Evolutionary conservation across 495 filamentous ascomycete species (phyloP).

Genomic region (Hyaloscypha bicolor): DNA sequence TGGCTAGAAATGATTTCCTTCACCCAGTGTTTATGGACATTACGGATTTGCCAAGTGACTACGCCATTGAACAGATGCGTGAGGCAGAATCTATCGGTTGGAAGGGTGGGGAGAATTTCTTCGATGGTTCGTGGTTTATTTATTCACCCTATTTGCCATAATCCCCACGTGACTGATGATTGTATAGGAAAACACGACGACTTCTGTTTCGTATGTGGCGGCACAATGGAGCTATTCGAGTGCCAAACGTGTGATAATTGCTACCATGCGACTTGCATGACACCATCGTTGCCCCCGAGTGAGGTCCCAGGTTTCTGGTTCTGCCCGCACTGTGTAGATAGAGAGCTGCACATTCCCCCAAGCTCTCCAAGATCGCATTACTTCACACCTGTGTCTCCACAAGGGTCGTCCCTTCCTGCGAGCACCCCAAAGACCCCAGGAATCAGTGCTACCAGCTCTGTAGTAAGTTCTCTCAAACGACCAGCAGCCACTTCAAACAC

Average conservation of each 20-base stretch:
- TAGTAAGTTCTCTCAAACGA: neutral
- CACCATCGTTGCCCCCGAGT: slow-evolving; percentile 8
- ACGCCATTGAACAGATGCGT: neutral
- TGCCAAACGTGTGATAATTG: slow-evolving; percentile 23
- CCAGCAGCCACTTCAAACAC: neutral
- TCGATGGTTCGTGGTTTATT: slow-evolving; percentile 7
- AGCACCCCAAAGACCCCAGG: neutral
- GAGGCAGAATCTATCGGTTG: slow-evolving; percentile 3
- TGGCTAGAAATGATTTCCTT: neutral
- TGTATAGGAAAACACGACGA: slow-evolving; percentile 19
- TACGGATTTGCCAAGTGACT: neutral
- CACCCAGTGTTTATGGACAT: neutral
- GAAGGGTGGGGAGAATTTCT: slow-evolving; percentile 21
- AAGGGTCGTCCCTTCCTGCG: neutral
- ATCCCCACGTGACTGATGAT: neutral
- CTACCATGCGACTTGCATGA: slow-evolving; percentile 25
- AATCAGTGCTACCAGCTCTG: neutral
- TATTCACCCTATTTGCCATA: neutral
- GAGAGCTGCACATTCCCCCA: slow-evolving; percentile 20
- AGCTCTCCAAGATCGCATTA: slow-evolving; percentile 1
- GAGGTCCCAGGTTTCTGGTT: slow-evolving; percentile 27
- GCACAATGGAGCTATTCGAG: slow-evolving; percentile 12
- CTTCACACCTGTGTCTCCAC: slow-evolving; percentile 4
- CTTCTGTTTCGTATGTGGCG: slow-evolving; percentile 27
- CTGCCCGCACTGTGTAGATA: slow-evolving; percentile 27